Evolutionary conservation across 2,329 filamentous ascomycete species (phyloP).

Genomic region (Claviceps lovelessii): DNA sequence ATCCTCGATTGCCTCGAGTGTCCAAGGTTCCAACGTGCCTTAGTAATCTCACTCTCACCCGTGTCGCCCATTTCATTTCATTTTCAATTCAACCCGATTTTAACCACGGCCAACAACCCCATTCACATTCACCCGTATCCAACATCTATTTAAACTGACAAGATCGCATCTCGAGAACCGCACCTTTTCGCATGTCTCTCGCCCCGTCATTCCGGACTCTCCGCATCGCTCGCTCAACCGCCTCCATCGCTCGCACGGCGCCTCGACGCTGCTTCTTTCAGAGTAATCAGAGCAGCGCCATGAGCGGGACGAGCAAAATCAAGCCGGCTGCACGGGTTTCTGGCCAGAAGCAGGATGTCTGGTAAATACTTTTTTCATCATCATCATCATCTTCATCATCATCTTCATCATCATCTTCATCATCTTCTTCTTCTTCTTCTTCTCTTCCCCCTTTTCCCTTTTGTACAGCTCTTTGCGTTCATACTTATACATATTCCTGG

Average conservation of each 20-base stretch:
- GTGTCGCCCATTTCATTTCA: too few relatives aligned
- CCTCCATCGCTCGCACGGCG: background rate
- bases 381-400: too few relatives aligned
- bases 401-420: too few relatives aligned
- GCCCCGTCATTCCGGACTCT: background rate
- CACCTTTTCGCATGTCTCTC: background rate
- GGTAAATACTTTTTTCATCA: conserved; percentile 20
- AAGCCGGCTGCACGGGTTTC: conserved; percentile 37
- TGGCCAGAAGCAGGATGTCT: conserved; percentile 37
- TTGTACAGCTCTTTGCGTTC: too few relatives aligned
- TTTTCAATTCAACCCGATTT: too few relatives aligned
- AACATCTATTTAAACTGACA: background rate
- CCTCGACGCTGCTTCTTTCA: conserved; percentile 1
- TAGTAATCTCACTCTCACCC: too few relatives aligned
- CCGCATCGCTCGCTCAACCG: background rate
- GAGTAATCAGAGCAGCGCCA: conserved; percentile 19
- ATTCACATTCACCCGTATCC: background rate
- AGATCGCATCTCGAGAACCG: background rate
- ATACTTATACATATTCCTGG: background rate
- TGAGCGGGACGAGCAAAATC: conserved; percentile 30
- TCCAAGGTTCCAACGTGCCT: too few relatives aligned
- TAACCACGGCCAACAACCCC: too few relatives aligned
- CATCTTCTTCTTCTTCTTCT: background rate
- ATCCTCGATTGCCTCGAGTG: too few relatives aligned
- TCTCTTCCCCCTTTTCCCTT: background rate